A percentile compares a stretch with the other conserved stretches of the same genome.
Conservation (phyloP, 257 asterid species). For the Penstemon davidsonii region DNA sequence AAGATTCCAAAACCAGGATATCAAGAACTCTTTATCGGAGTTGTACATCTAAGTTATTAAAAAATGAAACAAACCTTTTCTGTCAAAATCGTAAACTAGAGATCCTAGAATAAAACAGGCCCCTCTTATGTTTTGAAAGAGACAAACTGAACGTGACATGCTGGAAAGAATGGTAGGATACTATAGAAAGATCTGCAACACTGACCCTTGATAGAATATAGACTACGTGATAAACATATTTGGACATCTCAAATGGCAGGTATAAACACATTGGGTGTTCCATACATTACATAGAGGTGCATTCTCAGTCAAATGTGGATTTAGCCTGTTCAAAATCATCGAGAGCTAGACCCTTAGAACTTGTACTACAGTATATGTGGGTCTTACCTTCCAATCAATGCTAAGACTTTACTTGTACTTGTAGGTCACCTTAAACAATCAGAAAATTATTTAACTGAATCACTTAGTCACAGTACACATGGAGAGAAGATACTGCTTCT, state of each 20-base stretch:
- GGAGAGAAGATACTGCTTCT: background rate
- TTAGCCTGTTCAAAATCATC: slow-evolving; percentile 12
- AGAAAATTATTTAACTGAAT: background rate
- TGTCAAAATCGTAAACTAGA: no score
- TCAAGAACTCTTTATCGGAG: background rate
- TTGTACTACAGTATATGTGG: background rate
- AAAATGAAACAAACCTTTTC: no score
- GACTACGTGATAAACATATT: no score
- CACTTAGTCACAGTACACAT: slow-evolving; percentile 4
- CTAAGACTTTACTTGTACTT: background rate
- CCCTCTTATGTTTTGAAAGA: no score
- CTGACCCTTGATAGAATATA: no score
- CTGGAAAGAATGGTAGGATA: no score
- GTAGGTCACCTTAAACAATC: no score
- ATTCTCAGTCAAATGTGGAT: background rate
- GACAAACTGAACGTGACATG: no score
- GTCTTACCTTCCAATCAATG: slow-evolving; percentile 9
- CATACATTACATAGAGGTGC: background rate
- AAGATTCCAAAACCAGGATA: background rate
- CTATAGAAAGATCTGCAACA: no score
- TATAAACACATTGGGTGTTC: no score
- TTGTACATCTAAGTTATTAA: background rate
- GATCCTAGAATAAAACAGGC: no score
- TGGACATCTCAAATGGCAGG: no score
- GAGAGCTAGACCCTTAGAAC: background rate